Evolutionary conservation across 176 grass and related monocot species (phyloP), one percentile per base, ranked within the genome.

Genomic region (Hsuehochloa calcarea): DNA sequence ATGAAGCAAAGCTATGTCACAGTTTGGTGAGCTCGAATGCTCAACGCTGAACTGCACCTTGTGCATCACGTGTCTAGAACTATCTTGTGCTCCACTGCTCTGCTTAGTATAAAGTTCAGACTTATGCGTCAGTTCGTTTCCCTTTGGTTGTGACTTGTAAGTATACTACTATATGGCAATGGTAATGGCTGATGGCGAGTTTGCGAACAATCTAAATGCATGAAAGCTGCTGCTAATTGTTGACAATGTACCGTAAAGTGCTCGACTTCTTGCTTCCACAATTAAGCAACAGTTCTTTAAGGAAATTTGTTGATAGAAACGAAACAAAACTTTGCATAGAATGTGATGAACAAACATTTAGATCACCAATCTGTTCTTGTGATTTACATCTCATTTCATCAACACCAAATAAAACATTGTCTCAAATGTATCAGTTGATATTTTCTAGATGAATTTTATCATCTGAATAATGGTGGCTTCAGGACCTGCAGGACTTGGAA

Each of bases 111-210:
- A 17, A 50, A 83, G 80, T 79, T 83, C 40, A 87, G 60, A 87
- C 74, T 87, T 87, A 45, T 10, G 40, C 84, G n/a, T 90, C 89
- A 83, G 66, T 69, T 66, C 20, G 58, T 79, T 83, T 74, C 38
- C 84, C 10, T 83, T 75, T 44, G 61, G 62, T 47, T 68, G 38
- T 66, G 38, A 60, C 79, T 40, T 72, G 58, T 83, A 55, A 71
- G 43, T 22, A 72, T 64, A 68, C 8, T 47, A 26, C 20, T 82
- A 45, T 72, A 38, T 51, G 72, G 67, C 55, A 61, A 22, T 37
- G 79, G 14, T 78, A 77, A 62, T 65, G 83, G 70, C 77, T n/a
- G 78, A 65, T 39, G 15, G 58, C 56, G 72, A 47, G 84, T 54
- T 50, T 50, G 20, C 54, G 79, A 83, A 83, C 79, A 76, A 83